phyloP scores from a whole-genome alignment of 768 basidiomycete species.

The Tulasnella sp. region DNA sequence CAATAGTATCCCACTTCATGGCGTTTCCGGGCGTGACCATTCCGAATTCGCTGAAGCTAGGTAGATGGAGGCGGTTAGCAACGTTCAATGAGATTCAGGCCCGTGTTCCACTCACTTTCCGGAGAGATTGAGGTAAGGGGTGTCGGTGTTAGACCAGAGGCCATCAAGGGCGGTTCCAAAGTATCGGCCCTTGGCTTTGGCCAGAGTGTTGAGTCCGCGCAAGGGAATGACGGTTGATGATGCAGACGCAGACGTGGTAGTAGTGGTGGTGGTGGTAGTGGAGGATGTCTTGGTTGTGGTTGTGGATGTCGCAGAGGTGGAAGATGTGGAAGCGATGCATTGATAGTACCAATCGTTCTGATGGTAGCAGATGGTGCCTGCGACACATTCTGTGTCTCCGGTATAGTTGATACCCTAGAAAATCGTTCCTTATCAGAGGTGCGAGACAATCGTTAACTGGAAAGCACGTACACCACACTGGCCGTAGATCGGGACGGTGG shows the following conservation, averaged over 20 bases:
- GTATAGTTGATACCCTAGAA: neutral
- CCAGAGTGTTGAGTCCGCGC: slow-evolving; percentile 12
- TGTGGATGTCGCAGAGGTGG: neutral
- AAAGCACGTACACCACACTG: slow-evolving; percentile 14
- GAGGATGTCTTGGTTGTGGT: too few species aligned
- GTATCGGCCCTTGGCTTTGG: slow-evolving; percentile 24
- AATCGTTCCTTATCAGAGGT: too few species aligned
- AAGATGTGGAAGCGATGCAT: neutral
- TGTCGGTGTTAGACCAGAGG: slow-evolving; percentile 18
- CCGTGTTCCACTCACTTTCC: neutral
- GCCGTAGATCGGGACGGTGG: neutral
- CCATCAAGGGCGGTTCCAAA: slow-evolving; percentile 26
- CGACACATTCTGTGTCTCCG: neutral
- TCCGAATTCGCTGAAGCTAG: slow-evolving; percentile 23
- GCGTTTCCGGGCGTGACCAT: slow-evolving; percentile 24
- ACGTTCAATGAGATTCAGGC: neutral
- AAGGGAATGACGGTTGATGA: slow-evolving; percentile 16
- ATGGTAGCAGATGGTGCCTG: neutral
- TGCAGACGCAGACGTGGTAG: slow-evolving; percentile 8
- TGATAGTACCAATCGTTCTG: neutral
- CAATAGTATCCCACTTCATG: slow-evolving; percentile 24
- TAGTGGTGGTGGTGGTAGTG: too few species aligned
- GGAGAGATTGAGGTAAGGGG: slow-evolving; percentile 16
- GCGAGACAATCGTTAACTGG: too few species aligned
- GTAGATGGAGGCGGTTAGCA: neutral